phyloP scores from a whole-genome alignment of 1,284 basidiomycete species.

The Ustilago sp. region DNA sequence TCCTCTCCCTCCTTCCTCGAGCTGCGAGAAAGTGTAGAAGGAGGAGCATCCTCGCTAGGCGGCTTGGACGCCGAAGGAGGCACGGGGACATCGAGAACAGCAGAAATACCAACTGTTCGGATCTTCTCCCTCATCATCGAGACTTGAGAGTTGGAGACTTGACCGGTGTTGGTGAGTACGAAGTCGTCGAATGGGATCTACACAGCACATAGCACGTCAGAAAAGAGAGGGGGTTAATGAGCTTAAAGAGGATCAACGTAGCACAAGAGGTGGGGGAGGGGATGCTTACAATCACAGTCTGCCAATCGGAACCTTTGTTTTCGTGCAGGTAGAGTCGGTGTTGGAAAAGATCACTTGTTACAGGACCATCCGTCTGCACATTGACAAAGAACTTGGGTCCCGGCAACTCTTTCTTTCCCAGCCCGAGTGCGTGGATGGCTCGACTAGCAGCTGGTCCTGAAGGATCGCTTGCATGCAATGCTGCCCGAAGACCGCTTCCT shows the following conservation, averaged over 20 bases:
- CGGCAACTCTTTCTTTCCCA: constrained; percentile 48
- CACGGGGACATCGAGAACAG: constrained; percentile 58
- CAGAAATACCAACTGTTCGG: constrained; percentile 83
- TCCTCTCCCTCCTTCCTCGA: constrained; percentile 15
- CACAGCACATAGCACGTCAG: not conserved
- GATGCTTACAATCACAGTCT: constrained; percentile 80
- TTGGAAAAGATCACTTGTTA: constrained; percentile 82
- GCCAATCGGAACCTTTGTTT: constrained; percentile 79
- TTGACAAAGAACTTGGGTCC: constrained; percentile 77
- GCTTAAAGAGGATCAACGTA: not conserved
- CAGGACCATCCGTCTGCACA: constrained; percentile 81
- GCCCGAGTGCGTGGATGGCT: constrained; percentile 59
- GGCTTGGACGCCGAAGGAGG: constrained; percentile 36
- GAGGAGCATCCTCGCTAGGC: constrained; percentile 35
- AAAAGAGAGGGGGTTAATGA: constrained; percentile 8
- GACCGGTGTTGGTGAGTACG: constrained; percentile 84
- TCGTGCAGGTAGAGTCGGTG: constrained; percentile 83
- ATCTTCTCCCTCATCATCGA: constrained; percentile 81
- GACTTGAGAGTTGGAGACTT: constrained; percentile 76
- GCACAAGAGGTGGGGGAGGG: not conserved
- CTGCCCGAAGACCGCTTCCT: constrained; percentile 40
- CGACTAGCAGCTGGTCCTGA: constrained; percentile 52
- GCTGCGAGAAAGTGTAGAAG: constrained; percentile 26
- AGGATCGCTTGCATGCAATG: constrained; percentile 55
- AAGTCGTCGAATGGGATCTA: constrained; percentile 85